Evolutionary conservation across 208 protist genomes (phyloP), one percentile per base, ranked within the genome.

Genomic region (Crithidia expoeki): DNA sequence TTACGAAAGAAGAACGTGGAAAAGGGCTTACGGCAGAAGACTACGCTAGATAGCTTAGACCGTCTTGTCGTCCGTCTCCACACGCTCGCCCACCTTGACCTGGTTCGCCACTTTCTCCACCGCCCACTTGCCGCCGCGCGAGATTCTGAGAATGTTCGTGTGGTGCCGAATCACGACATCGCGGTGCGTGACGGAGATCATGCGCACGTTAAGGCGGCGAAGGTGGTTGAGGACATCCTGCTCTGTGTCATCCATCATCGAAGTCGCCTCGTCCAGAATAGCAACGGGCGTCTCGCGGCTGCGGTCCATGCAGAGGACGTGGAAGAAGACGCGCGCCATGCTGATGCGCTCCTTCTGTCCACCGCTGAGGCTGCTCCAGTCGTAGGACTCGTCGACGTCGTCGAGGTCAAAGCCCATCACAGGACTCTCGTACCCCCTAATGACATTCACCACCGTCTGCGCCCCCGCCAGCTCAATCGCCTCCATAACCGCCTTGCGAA

Each of bases 161-260:
- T 96, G 92, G 71, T 93, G 89, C 12, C 74, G 78, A 51, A 96
- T 86, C 2, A 96, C 87, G 1, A 81, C 77, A 12, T 93, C 87
- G 44, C 92, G 86, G 62, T 96, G 92, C 19, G 89, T 96, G 34
- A 94, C 80, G 36, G 89, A 94, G 52, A 94, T 66, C 84, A 93
- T 92, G 52, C 85, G 81, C 38, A 94, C 83, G 40, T 90, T 72
- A 28, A 92, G 61, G 25, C 69, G 77, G n/a, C 87, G 89, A 51
- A 96, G 62, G 52, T 96, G 81, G 68, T 82, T 86, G 46, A 96
- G 60, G 17, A 96, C 87, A 53, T 90, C 84, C 74, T 94, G 80
- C 76, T 93, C 86, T 44, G 86, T 92, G 42, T 94, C 88, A 68
- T 94, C 88, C 88, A 97, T 94, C 88, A 92, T 94, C 11, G 88